These are phyloP conservation scores for Elsinoe arachidis DNA, from an alignment of 2,329 filamentous ascomycete genomes.

Conservation along the genomic window DNA sequence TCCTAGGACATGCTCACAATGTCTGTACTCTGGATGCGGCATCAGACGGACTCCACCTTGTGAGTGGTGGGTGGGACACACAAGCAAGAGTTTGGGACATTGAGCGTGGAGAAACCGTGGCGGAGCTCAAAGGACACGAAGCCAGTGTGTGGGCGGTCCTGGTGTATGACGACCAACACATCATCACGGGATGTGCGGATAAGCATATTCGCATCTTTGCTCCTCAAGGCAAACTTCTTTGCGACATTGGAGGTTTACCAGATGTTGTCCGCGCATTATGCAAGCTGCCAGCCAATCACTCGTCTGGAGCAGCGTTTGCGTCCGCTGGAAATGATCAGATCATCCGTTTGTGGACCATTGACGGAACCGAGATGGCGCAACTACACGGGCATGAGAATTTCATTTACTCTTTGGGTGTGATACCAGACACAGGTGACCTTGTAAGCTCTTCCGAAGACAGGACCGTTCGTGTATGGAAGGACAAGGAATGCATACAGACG, in stretches of 20 bases:
- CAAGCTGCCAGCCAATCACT: constrained; percentile 64
- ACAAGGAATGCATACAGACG: constrained; percentile 76
- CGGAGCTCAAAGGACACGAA: constrained; percentile 65
- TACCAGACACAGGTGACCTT: constrained; percentile 70
- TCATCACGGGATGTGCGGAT: constrained; percentile 80
- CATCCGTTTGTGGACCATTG: constrained; percentile 77
- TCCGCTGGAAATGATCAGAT: constrained; percentile 89
- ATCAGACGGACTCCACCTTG: constrained; percentile 61
- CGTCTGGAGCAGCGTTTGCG: constrained; percentile 82
- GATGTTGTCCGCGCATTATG: constrained; percentile 86
- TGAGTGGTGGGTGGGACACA: constrained; percentile 91
- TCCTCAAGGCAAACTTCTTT: constrained; percentile 52
- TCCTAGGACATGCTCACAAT: constrained; percentile 80
- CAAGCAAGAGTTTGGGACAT: constrained; percentile 80
- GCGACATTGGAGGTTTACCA: constrained; percentile 59
- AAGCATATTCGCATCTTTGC: constrained; percentile 79
- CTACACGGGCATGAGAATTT: constrained; percentile 88
- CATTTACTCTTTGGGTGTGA: constrained; percentile 72
- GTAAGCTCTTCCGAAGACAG: constrained; percentile 90
- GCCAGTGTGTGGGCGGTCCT: constrained; percentile 88
- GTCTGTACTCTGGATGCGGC: constrained; percentile 79
- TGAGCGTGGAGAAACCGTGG: constrained; percentile 72
- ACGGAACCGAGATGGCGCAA: constrained; percentile 66
- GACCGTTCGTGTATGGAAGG: constrained; percentile 84
- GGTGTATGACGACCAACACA: constrained; percentile 66